Evolutionary conservation across 495 filamentous ascomycete genomes (phyloP).

Genomic region (Hypoxylon lienhwacheense): DNA sequence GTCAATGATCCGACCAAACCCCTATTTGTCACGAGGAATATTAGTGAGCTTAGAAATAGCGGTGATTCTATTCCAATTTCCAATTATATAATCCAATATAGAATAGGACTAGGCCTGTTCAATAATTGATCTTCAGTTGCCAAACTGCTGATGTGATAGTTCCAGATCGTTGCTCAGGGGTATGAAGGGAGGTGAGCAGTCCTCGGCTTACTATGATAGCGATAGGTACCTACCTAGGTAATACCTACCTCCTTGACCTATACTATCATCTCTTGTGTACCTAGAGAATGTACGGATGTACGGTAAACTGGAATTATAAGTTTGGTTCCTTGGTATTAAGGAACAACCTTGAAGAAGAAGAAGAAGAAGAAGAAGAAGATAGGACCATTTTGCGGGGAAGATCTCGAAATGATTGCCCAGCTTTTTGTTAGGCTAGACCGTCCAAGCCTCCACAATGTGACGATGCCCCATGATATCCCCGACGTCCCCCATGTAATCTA

Average conservation of each 20-base stretch:
- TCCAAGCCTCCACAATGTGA: slow-evolving; percentile 26
- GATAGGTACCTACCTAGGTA: too few relatives aligned
- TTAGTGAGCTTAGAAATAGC: slow-evolving; percentile 22
- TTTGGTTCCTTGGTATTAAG: slow-evolving; percentile 4
- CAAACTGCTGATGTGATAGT: slow-evolving; percentile 10
- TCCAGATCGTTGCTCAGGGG: slow-evolving; percentile 17
- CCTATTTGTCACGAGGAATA: slow-evolving; percentile 11
- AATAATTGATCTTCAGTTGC: too few relatives aligned
- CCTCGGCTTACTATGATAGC: too few relatives aligned
- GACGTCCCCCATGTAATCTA: too few relatives aligned
- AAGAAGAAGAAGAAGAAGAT: slow-evolving; percentile 25
- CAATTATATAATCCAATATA: slow-evolving; percentile 4
- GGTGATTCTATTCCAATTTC: slow-evolving; percentile 12
- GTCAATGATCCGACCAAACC: slow-evolving; percentile 17
- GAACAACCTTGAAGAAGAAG: slow-evolving; percentile 3
- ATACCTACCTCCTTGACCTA: neutral
- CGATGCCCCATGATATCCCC: slow-evolving; percentile 32
- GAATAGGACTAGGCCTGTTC: slow-evolving; percentile 22
- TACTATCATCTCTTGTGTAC: neutral
- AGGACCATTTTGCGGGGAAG: slow-evolving; percentile 26
- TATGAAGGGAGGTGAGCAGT: too few relatives aligned
- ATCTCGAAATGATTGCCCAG: slow-evolving; percentile 8
- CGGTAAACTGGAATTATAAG: too few relatives aligned
- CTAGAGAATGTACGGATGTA: too few relatives aligned
- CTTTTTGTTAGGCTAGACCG: neutral